Percentiles rank a stretch among this genome's conserved stretches.
These are phyloP conservation scores for Fusarium buxicola DNA, from an alignment of 2,329 filamentous ascomycete species.

Conservation along the genomic window DNA sequence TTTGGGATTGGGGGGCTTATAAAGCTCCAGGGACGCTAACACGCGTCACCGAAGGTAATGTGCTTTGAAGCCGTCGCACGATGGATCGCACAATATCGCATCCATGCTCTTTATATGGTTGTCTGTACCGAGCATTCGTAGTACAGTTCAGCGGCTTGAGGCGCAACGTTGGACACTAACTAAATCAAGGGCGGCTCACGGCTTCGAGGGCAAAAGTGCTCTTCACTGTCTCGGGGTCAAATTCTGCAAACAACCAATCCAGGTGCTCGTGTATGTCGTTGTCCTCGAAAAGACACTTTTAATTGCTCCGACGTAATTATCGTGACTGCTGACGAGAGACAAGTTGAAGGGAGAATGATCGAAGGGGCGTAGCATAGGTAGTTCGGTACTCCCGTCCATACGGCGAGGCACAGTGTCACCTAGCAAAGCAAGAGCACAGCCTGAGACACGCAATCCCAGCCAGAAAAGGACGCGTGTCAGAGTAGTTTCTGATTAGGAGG, in stretches of 20 bases:
- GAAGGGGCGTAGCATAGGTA: neutral
- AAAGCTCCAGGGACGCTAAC: conserved; percentile 11
- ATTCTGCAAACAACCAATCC: conserved; percentile 13
- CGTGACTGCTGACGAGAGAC: conserved; percentile 3
- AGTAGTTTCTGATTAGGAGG: conserved; percentile 35
- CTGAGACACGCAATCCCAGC: conserved; percentile 30
- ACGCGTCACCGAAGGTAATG: conserved; percentile 2
- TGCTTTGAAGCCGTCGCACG: neutral
- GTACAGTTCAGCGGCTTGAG: no score
- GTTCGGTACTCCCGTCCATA: no score
- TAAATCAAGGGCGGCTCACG: no score
- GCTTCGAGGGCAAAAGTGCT: no score
- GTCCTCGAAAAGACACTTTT: neutral
- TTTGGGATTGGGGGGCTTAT: conserved; percentile 1
- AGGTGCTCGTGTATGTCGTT: conserved; percentile 13
- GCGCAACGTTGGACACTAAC: no score
- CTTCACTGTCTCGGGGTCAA: conserved; percentile 21
- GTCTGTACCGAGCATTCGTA: no score
- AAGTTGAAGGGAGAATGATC: conserved; percentile 17
- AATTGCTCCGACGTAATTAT: neutral
- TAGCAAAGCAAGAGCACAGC: neutral
- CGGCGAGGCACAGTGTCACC: neutral
- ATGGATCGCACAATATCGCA: neutral
- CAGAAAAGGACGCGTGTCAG: conserved; percentile 43
- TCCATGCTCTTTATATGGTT: neutral